Base-by-base conservation (phyloP, 257 asterid genomes). In the Solanum dulcamara region DNA sequence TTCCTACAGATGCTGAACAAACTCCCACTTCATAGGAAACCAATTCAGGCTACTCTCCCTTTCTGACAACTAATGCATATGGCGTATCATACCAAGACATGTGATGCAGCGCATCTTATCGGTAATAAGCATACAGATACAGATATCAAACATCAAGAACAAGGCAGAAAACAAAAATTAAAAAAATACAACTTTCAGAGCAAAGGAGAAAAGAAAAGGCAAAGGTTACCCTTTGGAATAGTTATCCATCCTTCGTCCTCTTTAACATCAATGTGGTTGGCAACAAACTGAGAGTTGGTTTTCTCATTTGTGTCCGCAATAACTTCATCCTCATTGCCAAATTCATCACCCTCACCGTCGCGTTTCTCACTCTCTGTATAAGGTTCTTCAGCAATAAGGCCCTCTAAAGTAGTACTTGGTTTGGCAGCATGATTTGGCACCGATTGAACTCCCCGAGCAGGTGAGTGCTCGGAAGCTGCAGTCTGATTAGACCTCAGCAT, bases 401-500 rank as follows among this genome's bases (percentile, higher is more conserved):
- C 94, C 90, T 93, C 96, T 42, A 92, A 88, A 2, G 93, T 90
- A 28, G 90, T 30, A 44, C 90, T 89, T 72, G 89, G 87, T 88
- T 90, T 90, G 10, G 94, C 7, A 84, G 51, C 91, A 83, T 85
- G 86, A 86, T 86, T 88, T 48, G 74, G 72, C 86, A 87, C 94
- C 30, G 30, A 85, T 80, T 72, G 93, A 83, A 88, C 84, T 89
- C 91, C 97, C 84, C 90, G 90, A 81, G 88, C 90, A 77, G 96
- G 70, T 77, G 86, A 90, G 72, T 85, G 91, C 88, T 88, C 94
- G 64, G 86, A 91, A 87, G 92, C 92, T 89, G 95, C 90, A 89
- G 89, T 85, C 93, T 91, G 98, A 90, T 88, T 90, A 64, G 98
- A 91, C 93, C 99, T 93, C 97, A 92, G 92, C 95, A 91, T 92